These are phyloP conservation scores for Lepidium didymum DNA, from an alignment of 345 rosid genomes.

Conservation along the genomic window DNA sequence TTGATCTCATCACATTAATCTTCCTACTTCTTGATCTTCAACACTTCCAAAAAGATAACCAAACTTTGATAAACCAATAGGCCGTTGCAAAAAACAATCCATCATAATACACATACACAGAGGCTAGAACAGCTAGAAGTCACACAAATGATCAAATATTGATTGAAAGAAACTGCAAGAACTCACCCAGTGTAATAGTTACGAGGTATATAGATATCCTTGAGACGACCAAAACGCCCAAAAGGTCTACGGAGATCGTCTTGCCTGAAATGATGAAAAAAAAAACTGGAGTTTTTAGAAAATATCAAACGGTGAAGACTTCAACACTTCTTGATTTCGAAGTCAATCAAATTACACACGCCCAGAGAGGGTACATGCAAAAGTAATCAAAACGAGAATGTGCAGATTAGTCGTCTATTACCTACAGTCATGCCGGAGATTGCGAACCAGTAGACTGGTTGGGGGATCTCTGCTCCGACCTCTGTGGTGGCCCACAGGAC, in stretches of 20 bases:
- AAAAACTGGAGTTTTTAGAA: not conserved
- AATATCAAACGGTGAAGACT: not conserved
- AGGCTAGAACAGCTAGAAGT: not conserved
- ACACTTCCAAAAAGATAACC: slow-evolving; percentile 71
- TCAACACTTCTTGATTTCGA: not conserved
- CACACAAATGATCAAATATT: not conserved
- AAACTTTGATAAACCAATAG: slow-evolving; percentile 46
- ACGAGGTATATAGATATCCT: slow-evolving; percentile 84
- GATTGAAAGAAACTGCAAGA: not conserved
- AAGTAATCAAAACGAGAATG: not conserved
- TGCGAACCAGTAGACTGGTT: slow-evolving; percentile 84
- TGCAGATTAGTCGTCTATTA: slow-evolving; percentile 6
- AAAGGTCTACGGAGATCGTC: slow-evolving; percentile 79
- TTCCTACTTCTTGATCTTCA: slow-evolving; percentile 45
- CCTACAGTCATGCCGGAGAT: slow-evolving; percentile 79
- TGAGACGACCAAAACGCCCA: slow-evolving; percentile 73
- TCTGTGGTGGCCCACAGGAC: slow-evolving; percentile 53
- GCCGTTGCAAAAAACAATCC: slow-evolving; percentile 18
- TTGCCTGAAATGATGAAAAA: slow-evolving; percentile 43
- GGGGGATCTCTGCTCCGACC: slow-evolving; percentile 59
- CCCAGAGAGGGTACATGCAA: not conserved
- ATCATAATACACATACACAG: slow-evolving; percentile 11
- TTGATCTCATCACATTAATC: slow-evolving; percentile 38
- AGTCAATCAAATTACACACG: not conserved
- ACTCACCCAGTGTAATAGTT: slow-evolving; percentile 86